Percentiles rank a stretch among this genome's conserved stretches.
phyloP scores from a whole-genome alignment of 176 grass and related monocot genomes.

The Alloteropsis semialata region DNA sequence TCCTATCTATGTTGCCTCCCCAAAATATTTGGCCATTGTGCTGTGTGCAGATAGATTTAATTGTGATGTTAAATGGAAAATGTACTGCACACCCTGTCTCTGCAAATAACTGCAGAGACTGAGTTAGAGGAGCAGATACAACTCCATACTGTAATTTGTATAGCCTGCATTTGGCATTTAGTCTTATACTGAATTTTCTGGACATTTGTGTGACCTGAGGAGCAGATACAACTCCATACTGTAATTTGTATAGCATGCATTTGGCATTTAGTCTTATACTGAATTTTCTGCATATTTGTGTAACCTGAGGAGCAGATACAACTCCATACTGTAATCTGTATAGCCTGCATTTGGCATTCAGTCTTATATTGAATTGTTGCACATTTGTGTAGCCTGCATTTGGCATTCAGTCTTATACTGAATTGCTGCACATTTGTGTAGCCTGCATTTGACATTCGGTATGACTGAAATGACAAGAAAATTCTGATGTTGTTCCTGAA shows the following conservation, averaged over 20 bases:
- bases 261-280: background rate
- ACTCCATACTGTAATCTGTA: background rate
- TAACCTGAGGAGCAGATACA: background rate
- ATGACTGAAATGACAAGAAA: background rate
- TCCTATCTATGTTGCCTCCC: too few species aligned
- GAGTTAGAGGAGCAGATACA: background rate
- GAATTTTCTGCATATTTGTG: background rate
- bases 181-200: background rate
- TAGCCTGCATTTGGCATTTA: background rate
- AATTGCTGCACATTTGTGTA: background rate
- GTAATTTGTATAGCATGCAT: background rate
- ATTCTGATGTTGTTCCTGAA: background rate
- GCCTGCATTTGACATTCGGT: background rate
- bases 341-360: background rate
- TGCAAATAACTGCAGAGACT: background rate
- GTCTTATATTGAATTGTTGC: background rate
- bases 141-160: background rate
- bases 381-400: background rate
- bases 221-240: background rate
- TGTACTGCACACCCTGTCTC: background rate
- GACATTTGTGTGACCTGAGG: background rate
- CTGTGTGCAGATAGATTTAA: background rate
- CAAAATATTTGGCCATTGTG: background rate
- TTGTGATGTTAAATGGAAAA: background rate
- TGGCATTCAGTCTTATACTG: too few species aligned